Percentiles rank a stretch among this genome's conserved stretches.
These are phyloP conservation scores for Rubia yunnanensis DNA, from an alignment of 257 asterid species.

Conservation along the genomic window DNA sequence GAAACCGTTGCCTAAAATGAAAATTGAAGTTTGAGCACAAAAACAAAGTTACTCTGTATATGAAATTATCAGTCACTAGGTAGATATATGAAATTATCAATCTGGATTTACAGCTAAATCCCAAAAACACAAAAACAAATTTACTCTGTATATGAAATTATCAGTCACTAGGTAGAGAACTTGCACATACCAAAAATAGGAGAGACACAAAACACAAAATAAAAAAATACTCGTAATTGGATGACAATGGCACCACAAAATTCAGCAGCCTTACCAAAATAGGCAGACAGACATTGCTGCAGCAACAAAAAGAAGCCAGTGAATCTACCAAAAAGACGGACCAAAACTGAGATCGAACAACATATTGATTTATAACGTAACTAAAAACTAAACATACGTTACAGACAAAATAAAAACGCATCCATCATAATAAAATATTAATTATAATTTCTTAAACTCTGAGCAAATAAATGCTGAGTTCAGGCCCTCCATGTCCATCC, in stretches of 20 bases:
- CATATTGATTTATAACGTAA: background rate
- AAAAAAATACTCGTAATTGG: background rate
- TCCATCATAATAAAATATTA: background rate
- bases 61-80: too few species aligned
- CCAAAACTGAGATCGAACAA: background rate
- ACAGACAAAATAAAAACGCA: background rate
- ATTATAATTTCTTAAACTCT: conserved; percentile 34
- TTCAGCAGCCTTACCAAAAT: background rate
- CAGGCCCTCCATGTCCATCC: conserved; percentile 90
- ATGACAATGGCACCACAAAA: background rate
- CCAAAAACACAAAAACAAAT: too few species aligned
- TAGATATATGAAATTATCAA: too few species aligned
- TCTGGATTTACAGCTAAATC: too few species aligned
- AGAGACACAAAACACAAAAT: background rate
- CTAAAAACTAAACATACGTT: background rate
- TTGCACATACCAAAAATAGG: too few species aligned
- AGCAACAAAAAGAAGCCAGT: too few species aligned
- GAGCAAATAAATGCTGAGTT: conserved; percentile 79
- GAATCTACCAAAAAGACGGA: background rate
- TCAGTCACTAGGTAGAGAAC: too few species aligned
- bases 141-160: too few species aligned
- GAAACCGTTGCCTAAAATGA: too few species aligned
- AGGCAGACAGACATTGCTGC: conserved; percentile 14
- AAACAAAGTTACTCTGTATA: too few species aligned
- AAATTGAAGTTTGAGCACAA: too few species aligned